phyloP scores from a whole-genome alignment of 345 rosid genomes.

The Gossypium anomalum region DNA sequence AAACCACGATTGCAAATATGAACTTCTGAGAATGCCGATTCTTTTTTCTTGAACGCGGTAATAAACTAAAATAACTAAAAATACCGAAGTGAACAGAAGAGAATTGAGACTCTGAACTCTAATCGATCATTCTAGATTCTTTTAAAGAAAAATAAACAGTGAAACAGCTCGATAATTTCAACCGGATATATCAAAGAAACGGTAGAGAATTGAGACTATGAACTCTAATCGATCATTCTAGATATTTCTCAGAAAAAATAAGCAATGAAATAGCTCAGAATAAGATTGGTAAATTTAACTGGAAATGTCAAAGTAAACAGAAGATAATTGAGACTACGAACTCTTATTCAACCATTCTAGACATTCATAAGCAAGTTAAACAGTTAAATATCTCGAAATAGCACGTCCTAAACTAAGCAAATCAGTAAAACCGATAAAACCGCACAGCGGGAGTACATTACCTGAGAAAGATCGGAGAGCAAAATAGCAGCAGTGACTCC shows the following conservation, averaged over 20 bases:
- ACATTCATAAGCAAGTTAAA: not conserved
- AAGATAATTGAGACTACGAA: not conserved
- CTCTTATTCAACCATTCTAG: not conserved
- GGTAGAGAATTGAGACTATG: no score
- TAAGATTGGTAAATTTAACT: not conserved
- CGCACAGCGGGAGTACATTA: slow-evolving; percentile 6
- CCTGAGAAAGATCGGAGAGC: slow-evolving; percentile 84
- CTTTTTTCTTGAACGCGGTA: not conserved
- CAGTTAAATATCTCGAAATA: not conserved
- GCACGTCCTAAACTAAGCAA: not conserved
- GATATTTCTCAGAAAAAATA: not conserved
- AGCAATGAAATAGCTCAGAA: not conserved
- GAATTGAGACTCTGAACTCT: not conserved
- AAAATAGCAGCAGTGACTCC: slow-evolving; percentile 90
- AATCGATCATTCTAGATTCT: not conserved
- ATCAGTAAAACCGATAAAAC: not conserved
- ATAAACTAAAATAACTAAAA: not conserved
- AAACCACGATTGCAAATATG: not conserved
- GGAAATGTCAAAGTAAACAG: not conserved
- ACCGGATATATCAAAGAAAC: no score
- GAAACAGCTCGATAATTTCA: no score
- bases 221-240: not conserved
- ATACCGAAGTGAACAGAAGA: no score
- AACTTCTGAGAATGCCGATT: not conserved
- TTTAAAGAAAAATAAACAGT: no score